These are phyloP conservation scores for Dipodascus geniculatus DNA, from an alignment of 805 yeast genomes.

Conservation along the genomic window DNA sequence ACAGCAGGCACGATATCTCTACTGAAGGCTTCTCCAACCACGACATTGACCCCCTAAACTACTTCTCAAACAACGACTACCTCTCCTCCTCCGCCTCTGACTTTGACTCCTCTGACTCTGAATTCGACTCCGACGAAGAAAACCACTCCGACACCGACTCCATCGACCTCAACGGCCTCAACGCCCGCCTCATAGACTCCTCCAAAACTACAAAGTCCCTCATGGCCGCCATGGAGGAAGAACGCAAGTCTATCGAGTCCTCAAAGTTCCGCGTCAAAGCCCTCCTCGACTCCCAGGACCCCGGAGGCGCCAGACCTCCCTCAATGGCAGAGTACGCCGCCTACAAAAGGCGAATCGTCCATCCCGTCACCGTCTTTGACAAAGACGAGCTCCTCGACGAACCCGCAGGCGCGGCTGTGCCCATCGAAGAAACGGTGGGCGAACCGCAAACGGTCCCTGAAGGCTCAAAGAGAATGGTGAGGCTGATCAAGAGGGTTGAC, in stretches of 20 bases:
- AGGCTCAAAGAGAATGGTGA: slow-evolving; percentile 41
- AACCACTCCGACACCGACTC: not conserved
- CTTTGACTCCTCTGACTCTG: slow-evolving; percentile 6
- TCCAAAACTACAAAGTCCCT: slow-evolving; percentile 11
- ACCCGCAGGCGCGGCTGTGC: slow-evolving; percentile 47
- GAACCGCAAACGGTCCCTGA: not conserved
- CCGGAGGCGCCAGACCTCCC: slow-evolving; percentile 14
- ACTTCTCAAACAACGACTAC: slow-evolving; percentile 15
- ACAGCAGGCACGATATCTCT: slow-evolving; percentile 7
- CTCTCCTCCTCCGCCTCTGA: slow-evolving; percentile 29
- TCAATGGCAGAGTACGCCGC: slow-evolving; percentile 42
- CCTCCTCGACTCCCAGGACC: slow-evolving; percentile 11
- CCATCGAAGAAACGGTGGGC: slow-evolving; percentile 30
- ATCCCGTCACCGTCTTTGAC: slow-evolving; percentile 38
- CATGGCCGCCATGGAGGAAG: slow-evolving; percentile 22
- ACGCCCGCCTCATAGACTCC: not conserved
- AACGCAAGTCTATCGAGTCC: slow-evolving; percentile 9
- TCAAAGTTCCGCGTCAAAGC: slow-evolving; percentile 13
- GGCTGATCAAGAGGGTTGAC: slow-evolving; percentile 59
- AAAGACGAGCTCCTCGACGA: slow-evolving; percentile 22
- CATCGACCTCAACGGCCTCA: not conserved
- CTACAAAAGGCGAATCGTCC: slow-evolving; percentile 47
- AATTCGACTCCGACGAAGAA: not conserved
- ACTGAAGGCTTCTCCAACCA: slow-evolving; percentile 39
- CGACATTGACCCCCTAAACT: slow-evolving; percentile 42